Percentiles rank a stretch among this genome's conserved stretches.
phyloP scores from a whole-genome alignment of 768 basidiomycete species.

The Gautieria morchelliformis region DNA sequence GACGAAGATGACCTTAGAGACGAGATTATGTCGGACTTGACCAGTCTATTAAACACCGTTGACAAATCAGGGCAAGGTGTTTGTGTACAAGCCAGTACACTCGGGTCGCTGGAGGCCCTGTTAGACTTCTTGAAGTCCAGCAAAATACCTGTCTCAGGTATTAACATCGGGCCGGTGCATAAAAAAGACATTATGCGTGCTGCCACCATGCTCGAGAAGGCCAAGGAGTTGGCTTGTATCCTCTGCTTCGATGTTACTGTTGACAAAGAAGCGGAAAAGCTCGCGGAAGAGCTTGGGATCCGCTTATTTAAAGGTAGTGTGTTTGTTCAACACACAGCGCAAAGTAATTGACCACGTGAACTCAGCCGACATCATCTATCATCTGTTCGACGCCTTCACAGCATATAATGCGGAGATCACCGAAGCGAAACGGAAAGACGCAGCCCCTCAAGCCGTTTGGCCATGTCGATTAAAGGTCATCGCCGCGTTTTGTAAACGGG shows the following conservation, averaged over 20 bases:
- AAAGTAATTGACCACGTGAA: conserved; percentile 7
- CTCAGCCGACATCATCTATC: conserved; percentile 96
- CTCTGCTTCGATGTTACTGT: conserved; percentile 94
- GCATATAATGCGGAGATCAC: conserved; percentile 86
- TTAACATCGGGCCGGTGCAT: conserved; percentile 96
- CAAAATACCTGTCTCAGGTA: conserved; percentile 96
- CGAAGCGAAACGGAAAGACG: conserved; percentile 87
- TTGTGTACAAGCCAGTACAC: conserved; percentile 93
- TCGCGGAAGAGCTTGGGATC: conserved; percentile 93
- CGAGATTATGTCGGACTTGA: conserved; percentile 94
- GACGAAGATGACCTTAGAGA: conserved; percentile 93
- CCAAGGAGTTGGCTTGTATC: conserved; percentile 89
- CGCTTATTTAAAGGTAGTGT: conserved; percentile 80
- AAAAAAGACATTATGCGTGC: conserved; percentile 91
- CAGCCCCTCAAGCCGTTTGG: conserved; percentile 94
- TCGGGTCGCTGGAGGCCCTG: conserved; percentile 93
- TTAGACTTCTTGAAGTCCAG: conserved; percentile 90
- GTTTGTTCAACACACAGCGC: not conserved
- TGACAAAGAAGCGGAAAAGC: conserved; percentile 84
- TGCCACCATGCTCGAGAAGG: conserved; percentile 90
- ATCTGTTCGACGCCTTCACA: conserved; percentile 93
- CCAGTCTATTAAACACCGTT: conserved; percentile 77
- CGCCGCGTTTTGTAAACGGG: conserved; percentile 91
- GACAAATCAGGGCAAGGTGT: conserved; percentile 96
- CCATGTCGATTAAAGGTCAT: conserved; percentile 90